phyloP scores from a whole-genome alignment of 441 rosid species.

The Populus tomentosa region DNA sequence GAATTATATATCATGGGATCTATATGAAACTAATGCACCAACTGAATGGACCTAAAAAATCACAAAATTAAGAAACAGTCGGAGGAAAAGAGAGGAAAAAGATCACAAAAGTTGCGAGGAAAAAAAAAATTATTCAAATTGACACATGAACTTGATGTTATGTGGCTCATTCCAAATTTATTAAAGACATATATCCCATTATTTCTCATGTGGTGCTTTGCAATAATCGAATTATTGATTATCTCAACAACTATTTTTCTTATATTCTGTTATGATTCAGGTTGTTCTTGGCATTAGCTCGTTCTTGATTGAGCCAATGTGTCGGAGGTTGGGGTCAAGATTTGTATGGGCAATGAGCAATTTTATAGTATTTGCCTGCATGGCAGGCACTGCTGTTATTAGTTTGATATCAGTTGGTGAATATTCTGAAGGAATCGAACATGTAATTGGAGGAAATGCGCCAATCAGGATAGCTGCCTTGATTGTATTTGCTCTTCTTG shows the following conservation, averaged over 20 bases:
- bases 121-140: too few species aligned
- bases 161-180: too few species aligned
- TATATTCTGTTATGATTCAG: conserved; percentile 28
- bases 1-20: too few species aligned
- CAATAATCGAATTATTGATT: too few species aligned
- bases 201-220: too few species aligned
- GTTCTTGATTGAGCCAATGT: conserved; percentile 83
- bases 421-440: conserved; percentile 53
- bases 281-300: conserved; percentile 94
- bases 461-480: conserved; percentile 65
- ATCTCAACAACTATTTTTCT: background rate
- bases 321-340: conserved; percentile 70
- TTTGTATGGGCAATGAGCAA: conserved; percentile 92
- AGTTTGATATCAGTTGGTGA: conserved; percentile 56
- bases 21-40: too few species aligned
- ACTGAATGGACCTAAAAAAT: too few species aligned
- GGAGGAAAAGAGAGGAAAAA: too few species aligned
- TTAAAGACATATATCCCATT: too few species aligned
- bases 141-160: too few species aligned
- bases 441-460: conserved; percentile 51
- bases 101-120: too few species aligned
- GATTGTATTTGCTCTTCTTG: conserved; percentile 79
- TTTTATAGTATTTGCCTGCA: conserved; percentile 73
- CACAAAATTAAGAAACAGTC: too few species aligned
- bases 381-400: conserved; percentile 75